Base-by-base conservation (phyloP, 345 rosid genomes). In the Gossypium anomalum region DNA sequence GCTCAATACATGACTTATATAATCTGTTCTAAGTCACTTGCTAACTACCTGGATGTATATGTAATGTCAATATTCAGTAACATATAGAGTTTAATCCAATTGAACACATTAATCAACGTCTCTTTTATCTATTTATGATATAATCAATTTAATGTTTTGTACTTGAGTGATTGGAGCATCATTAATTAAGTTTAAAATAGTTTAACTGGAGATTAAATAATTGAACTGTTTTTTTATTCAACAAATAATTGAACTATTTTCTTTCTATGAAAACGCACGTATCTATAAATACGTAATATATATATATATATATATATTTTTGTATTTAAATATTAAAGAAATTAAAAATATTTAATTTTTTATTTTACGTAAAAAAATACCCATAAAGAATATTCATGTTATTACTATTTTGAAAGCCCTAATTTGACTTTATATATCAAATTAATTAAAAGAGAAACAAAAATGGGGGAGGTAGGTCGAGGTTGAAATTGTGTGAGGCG, bases 51-150 rank as follows among this genome's bases (percentile, higher is more conserved):
- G 19, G 15, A 19, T 10, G 57, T 23, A 4, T 10, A 51, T 49
- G 10, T 69, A 25, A 45, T 59, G 63, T 23, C 38, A 4, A 58
- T 23, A 1, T 57, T 57, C 14, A 58, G 48, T 53, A 61, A 68
- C 19, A 19, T 14, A 23, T 13, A 19, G 16, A 57, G 48, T 29
- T 27, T n/a, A 38, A 71, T 59, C 68, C 1, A 22, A 77, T 66
- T 77, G 75, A 34, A 25, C 51, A 7, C 41, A 34, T 4, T 1
- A 34, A 34, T 34, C 41, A 76, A 17, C 80, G 74, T 78, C 71
- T 49, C 55, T 43, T 22, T 16, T 3, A 56, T 20, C 41, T 5
- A 34, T 34, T 34, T 52, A 27, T 52, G 10, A 1, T 9, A 45
- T 55, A 55, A 55, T 55, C 59, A 55, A 19, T 55, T 55, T 8